Evolutionary conservation across 2,329 filamentous ascomycete genomes (phyloP).

Genomic region (Scortechinia acanthostroma): DNA sequence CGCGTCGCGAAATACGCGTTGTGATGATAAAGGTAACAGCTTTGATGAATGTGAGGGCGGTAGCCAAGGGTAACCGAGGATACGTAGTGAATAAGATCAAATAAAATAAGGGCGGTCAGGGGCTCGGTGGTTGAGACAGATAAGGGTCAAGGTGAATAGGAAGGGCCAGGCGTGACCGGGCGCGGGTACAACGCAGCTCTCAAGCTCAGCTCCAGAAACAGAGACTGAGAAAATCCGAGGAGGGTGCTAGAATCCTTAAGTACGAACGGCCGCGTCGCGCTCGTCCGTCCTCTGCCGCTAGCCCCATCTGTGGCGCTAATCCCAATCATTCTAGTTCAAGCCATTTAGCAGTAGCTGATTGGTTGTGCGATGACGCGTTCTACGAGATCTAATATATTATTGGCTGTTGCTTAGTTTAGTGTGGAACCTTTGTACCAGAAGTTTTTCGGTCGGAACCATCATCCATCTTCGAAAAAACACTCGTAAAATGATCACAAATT

Average conservation of each 20-base stretch:
- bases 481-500: too few species aligned
- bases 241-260: slow-evolving; percentile 30
- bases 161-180: slow-evolving; percentile 9
- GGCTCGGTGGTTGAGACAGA: too few species aligned
- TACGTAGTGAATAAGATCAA: slow-evolving; percentile 2
- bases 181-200: slow-evolving; percentile 12
- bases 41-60: too few species aligned
- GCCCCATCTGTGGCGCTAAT: slow-evolving; percentile 22
- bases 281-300: slow-evolving; percentile 21
- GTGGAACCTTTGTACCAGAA: neutral
- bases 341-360: slow-evolving; percentile 18
- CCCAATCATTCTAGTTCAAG: slow-evolving; percentile 19
- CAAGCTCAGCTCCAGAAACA: slow-evolving; percentile 19
- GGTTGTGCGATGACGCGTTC: slow-evolving; percentile 14
- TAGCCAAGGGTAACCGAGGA: slow-evolving; percentile 6
- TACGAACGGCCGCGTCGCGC: slow-evolving; percentile 22
- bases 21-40: slow-evolving; percentile 6
- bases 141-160: too few species aligned
- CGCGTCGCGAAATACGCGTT: slow-evolving; percentile 10
- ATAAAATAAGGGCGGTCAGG: slow-evolving; percentile 9
- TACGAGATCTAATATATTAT: slow-evolving; percentile 10
- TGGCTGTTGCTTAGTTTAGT: slow-evolving; percentile 8
- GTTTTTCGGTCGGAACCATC: too few species aligned
- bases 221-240: slow-evolving; percentile 23
- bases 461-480: too few species aligned